phyloP scores from a whole-genome alignment of 2,329 filamentous ascomycete species.

The Ampelomyces quisqualis region DNA sequence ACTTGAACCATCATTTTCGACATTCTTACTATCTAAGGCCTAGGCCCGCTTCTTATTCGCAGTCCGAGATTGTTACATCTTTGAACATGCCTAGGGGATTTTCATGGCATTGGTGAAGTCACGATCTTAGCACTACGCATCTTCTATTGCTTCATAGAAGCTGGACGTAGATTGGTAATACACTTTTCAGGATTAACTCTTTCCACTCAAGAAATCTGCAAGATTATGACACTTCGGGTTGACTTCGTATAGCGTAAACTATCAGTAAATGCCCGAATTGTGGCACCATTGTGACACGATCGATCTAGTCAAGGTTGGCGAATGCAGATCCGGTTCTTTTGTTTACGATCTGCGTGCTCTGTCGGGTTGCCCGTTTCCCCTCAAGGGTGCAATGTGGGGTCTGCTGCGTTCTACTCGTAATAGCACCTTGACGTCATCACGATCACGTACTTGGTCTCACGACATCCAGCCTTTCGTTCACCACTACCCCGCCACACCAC shows the following conservation, averaged over 20 bases:
- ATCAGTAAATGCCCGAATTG: background rate
- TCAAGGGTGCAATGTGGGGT: conserved; percentile 3
- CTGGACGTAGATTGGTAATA: conserved; percentile 25
- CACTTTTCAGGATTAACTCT: conserved; percentile 13
- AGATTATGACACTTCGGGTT: too few relatives aligned
- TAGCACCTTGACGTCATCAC: conserved; percentile 19
- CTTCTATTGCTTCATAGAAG: conserved; percentile 17
- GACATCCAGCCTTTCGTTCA: conserved; percentile 6
- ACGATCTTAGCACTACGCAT: conserved; percentile 16
- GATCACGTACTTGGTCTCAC: conserved; percentile 9
- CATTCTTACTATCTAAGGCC: conserved; percentile 19
- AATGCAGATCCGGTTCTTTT: conserved; percentile 1
- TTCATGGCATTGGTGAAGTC: conserved; percentile 22
- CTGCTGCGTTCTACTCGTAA: background rate
- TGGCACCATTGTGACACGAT: conserved; percentile 1
- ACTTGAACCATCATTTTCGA: conserved; percentile 21
- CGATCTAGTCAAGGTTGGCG: background rate
- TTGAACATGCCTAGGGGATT: conserved; percentile 17
- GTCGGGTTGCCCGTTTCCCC: conserved; percentile 1
- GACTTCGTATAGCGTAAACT: too few relatives aligned
- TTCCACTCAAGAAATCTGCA: background rate
- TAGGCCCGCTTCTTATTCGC: conserved; percentile 18
- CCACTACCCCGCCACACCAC: conserved; percentile 7
- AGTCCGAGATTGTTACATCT: conserved; percentile 18
- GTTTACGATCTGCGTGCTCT: background rate